These are phyloP conservation scores for Penicillium rolfsii DNA, from an alignment of 2,329 filamentous ascomycete species.

Conservation along the genomic window DNA sequence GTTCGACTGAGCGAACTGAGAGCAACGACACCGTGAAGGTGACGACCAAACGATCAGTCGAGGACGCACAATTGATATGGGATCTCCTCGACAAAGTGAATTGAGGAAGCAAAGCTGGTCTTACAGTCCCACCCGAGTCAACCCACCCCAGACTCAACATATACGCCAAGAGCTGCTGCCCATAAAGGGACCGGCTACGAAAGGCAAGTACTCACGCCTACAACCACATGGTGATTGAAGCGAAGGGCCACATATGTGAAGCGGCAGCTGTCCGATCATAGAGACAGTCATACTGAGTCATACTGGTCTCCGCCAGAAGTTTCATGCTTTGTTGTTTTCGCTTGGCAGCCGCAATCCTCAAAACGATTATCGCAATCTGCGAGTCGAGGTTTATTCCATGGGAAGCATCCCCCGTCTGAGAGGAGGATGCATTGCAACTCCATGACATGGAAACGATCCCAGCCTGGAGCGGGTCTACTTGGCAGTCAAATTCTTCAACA, in stretches of 20 bases:
- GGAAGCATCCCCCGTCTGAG: too few relatives aligned
- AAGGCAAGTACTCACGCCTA: not conserved
- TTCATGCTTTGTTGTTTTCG: not conserved
- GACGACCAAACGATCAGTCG: constrained; percentile 22
- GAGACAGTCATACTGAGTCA: not conserved
- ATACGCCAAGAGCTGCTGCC: not conserved
- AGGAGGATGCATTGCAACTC: not conserved
- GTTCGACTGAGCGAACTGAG: constrained; percentile 12
- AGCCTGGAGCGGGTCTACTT: not conserved
- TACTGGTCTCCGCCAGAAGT: not conserved
- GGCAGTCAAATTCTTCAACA: too few relatives aligned
- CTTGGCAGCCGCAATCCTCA: not conserved
- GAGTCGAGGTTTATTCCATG: too few relatives aligned
- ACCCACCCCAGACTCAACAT: not conserved
- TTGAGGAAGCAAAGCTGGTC: constrained; percentile 17
- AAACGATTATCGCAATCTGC: not conserved
- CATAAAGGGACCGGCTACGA: not conserved
- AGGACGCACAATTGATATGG: constrained; percentile 45
- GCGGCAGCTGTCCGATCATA: not conserved
- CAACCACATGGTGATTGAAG: not conserved
- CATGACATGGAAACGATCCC: not conserved
- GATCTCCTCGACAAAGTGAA: constrained; percentile 42
- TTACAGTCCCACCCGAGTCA: not conserved
- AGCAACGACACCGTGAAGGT: constrained; percentile 18
- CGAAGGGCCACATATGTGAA: not conserved